A percentile compares a stretch with the other conserved stretches of the same genome.
phyloP scores from a whole-genome alignment of 331 rosid genomes.

The Malus hybrid region DNA sequence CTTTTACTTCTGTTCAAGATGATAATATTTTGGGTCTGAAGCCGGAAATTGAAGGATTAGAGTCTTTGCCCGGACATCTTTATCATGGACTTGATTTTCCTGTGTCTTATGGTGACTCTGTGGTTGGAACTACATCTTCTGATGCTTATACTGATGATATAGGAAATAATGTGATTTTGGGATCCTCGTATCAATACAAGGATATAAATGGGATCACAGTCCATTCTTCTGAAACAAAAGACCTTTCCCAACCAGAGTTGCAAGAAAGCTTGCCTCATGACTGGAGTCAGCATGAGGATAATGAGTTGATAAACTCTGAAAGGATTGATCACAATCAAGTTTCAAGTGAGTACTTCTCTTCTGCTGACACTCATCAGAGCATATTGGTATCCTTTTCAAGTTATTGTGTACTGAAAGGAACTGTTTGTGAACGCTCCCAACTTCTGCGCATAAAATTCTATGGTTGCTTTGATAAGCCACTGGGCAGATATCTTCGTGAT shows the following conservation, averaged over 20 bases:
- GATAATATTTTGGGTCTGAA: conserved; percentile 23
- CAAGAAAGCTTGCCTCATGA: conserved; percentile 33
- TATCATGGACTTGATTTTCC: conserved; percentile 28
- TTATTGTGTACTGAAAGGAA: conserved; percentile 69
- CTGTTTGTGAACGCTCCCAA: conserved; percentile 77
- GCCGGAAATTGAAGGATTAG: conserved; percentile 34
- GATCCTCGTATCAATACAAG: conserved; percentile 25
- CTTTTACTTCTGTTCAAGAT: conserved; percentile 29
- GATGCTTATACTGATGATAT: conserved; percentile 31
- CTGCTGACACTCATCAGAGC: conserved; percentile 84
- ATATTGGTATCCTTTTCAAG: conserved; percentile 92
- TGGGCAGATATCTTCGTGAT: conserved; percentile 85
- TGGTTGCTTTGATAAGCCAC: conserved; percentile 91
- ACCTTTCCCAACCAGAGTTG: conserved; percentile 38
- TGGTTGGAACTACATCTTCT: conserved; percentile 23
- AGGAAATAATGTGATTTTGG: conserved; percentile 27
- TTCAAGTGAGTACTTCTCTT: conserved; percentile 73
- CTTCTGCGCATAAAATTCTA: conserved; percentile 91
- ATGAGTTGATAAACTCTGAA: conserved; percentile 34
- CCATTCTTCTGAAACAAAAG: conserved; percentile 17
- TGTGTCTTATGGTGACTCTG: conserved; percentile 26
- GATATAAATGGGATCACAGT: conserved; percentile 22
- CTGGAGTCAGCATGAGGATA: conserved; percentile 40
- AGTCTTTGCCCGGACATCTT: conserved; percentile 26
- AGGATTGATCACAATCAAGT: conserved; percentile 48